These are phyloP conservation scores for Phaeosphaeriaceae sp. DNA, from an alignment of 2,329 filamentous ascomycete genomes.

Conservation along the genomic window DNA sequence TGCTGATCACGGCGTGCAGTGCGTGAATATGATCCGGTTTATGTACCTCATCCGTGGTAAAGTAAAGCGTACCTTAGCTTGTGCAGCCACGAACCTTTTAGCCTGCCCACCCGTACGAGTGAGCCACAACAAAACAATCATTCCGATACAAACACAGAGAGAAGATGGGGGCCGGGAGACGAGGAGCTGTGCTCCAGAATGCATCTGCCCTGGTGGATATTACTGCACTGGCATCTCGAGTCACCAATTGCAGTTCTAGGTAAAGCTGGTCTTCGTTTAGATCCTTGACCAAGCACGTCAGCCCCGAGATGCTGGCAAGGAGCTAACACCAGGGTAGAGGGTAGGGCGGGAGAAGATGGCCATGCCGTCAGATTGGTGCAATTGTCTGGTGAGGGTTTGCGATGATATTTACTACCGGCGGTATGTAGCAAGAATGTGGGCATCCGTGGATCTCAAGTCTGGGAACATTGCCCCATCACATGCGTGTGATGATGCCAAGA, in stretches of 20 bases:
- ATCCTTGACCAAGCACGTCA: constrained; percentile 39
- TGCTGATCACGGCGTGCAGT: constrained; percentile 42
- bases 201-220: constrained; percentile 18
- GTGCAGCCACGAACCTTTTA: constrained; percentile 26
- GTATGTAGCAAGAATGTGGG: constrained; percentile 16
- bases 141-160: constrained; percentile 8
- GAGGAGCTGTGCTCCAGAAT: constrained; percentile 2
- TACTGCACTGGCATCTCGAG: constrained; percentile 18
- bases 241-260: constrained; percentile 24
- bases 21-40: constrained; percentile 34
- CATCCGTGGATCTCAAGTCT: constrained; percentile 19
- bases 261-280: constrained; percentile 13
- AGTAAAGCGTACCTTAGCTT: constrained; percentile 32
- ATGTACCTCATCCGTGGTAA: constrained; percentile 25
- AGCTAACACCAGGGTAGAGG: constrained; percentile 30
- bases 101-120: constrained; percentile 18
- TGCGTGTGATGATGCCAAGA: constrained; percentile 18
- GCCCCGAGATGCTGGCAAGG: constrained; percentile 24
- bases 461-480: constrained; percentile 18
- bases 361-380: constrained; percentile 25
- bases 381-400: too few relatives aligned
- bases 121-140: constrained; percentile 14
- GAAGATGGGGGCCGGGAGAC: constrained; percentile 7
- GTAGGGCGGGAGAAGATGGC: constrained; percentile 20
- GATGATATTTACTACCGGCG: too few relatives aligned